Percentiles rank a stretch among this genome's conserved stretches.
Evolutionary conservation across 2,329 filamentous ascomycete species (phyloP).

Genomic region (Colletotrichum sp.): DNA sequence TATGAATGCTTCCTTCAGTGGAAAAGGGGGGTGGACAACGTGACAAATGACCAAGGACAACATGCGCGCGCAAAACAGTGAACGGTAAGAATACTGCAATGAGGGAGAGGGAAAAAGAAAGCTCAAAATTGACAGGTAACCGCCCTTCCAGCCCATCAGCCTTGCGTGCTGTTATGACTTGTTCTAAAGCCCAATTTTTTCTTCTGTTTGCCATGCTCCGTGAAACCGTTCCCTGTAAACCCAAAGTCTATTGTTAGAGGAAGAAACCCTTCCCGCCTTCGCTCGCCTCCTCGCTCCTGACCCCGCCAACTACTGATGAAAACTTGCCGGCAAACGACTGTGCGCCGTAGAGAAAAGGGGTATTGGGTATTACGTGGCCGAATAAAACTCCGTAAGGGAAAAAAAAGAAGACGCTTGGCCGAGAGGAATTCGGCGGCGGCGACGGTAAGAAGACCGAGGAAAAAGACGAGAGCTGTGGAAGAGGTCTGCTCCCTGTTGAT

Average conservation of each 20-base stretch:
- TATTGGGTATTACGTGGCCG: constrained; percentile 1
- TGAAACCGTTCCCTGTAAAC: constrained; percentile 3
- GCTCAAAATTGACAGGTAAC: constrained; percentile 11
- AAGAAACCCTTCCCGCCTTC: neutral
- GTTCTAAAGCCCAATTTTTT: constrained; percentile 17
- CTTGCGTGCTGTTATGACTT: constrained; percentile 14
- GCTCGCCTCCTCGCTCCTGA: neutral
- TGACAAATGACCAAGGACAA: neutral
- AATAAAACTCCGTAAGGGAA: neutral
- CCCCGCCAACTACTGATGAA: neutral
- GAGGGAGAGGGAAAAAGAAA: neutral
- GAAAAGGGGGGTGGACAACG: neutral
- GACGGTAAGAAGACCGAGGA: neutral
- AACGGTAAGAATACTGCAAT: neutral
- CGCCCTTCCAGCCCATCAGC: constrained; percentile 6
- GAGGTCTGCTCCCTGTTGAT: neutral
- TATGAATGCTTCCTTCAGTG: neutral
- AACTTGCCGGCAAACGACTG: neutral
- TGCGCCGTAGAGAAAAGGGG: neutral
- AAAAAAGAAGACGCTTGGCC: neutral
- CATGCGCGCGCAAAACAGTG: neutral
- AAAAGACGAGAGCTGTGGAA: neutral
- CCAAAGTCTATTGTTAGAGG: constrained; percentile 15
- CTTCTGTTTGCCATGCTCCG: constrained; percentile 15
- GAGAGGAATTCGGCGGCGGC: neutral